Evolutionary conservation across 345 rosid species (phyloP), one percentile per base, ranked within the genome.

Genomic region (Limnanthes douglasii): DNA sequence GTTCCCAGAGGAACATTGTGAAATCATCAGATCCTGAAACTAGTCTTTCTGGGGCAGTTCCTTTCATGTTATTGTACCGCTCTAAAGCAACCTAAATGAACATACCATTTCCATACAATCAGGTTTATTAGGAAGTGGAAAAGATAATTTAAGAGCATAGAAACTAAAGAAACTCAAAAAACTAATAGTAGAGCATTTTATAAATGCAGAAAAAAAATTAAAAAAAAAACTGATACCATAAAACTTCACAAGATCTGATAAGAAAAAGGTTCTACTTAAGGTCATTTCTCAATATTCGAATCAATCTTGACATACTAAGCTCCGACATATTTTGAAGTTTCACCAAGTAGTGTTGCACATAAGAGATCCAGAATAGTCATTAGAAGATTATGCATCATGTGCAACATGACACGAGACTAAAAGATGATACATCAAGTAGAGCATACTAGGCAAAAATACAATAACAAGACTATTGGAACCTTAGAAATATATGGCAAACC

Each of bases 1-100:
- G 97, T 35, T 88, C 95, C 97, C 95, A 88, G 15, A 88, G 88
- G 39, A 86, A 75, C 97, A 86, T 75, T 3, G 97, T 86, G 53
- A 62, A 71, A 69, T 86, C 97, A 64, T 88, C 95, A 49, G 95
- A 88, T 31, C 95, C 97, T 24, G 95, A 82, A 25, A 88, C 95
- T 58, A 83, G 65, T 65, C 95, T 70, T 68, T 88, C 94, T 50
- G 92, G 86, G 22, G 74, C 66, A 35, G 47, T 60, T 36, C 94
- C 92, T 51, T 68, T 88, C 69, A 75, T 60, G 61, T 76, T 70
- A 48, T 76, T 66, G 75, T 83, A 79, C 54, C 86, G 72, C 43
- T 79, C 79, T 43, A 79, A 54, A 14, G 95, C 90, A 44, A 60
- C 95, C 94, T 79, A 37, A 8, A 43, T 16, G 38, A 43, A n/a